Evolutionary conservation across 768 basidiomycete species (phyloP), one percentile per base, ranked within the genome.

Genomic region (Pisolithus orientalis): DNA sequence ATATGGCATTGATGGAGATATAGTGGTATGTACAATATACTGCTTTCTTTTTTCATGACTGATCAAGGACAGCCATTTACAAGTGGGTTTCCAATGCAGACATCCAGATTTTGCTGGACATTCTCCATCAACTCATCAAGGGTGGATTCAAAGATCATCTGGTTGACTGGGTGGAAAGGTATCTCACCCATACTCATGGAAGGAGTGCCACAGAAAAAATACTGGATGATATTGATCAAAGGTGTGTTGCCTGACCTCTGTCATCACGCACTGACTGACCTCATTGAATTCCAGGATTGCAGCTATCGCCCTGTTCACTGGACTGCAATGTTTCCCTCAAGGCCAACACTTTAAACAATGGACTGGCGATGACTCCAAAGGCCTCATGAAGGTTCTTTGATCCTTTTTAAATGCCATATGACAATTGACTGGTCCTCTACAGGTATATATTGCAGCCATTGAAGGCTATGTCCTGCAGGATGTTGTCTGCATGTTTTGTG

Each of bases 51-150:
- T 11, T 11, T 34, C 11, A 9, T 44, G 44, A 44, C 44, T 44
- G 5, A 44, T 29, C 14, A 13, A 44, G 14, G 44, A 24, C 44
- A 44, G 44, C 28, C 5, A 10, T 44, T 44, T 44, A 44, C 44
- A 44, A 44, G n/a, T 16, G 16, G 14, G 13, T 44, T 44, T 16
- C 47, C 32, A 37, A 8, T 37, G 32, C 16, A 7, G 54, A 78
- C 57, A 77, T 79, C 40, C 73, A 70, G 52, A 0, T 78, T 21
- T 72, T 70, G 0, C 67, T 70, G n/a, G 62, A 75, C 62, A 44
- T 76, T 21, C 70, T 78, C 14, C 76, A 80, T 53, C 74, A 77
- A 56, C 60, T 79, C 0, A 67, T 76, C 60, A 73, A 78, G 54
- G 76, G 77, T 0, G 51, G 74, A 0, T 73, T 76, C 64, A 73